Evolutionary conservation across 2,329 filamentous ascomycete genomes (phyloP).

Genomic region (Myriangium duriaei): DNA sequence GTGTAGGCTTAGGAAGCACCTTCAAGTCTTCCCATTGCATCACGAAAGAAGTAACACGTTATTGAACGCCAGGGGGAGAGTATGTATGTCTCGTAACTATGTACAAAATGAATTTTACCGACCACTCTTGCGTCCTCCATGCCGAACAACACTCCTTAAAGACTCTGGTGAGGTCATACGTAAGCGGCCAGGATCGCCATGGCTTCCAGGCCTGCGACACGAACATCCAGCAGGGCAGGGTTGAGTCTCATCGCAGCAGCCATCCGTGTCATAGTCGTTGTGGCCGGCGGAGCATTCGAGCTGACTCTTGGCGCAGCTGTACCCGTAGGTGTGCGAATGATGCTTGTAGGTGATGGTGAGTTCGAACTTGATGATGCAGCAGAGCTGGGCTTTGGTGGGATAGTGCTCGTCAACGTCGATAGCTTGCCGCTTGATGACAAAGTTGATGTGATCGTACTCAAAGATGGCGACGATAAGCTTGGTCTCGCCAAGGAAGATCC

Average conservation of each 20-base stretch:
- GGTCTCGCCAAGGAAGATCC: not conserved
- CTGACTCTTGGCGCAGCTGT: not conserved
- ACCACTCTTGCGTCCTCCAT: no score
- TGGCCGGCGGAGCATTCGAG: not conserved
- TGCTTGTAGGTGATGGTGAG: not conserved
- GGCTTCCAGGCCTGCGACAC: no score
- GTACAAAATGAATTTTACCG: no score
- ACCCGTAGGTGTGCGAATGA: not conserved
- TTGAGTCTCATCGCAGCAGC: not conserved
- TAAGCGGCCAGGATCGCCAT: no score
- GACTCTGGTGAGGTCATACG: no score
- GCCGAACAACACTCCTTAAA: no score
- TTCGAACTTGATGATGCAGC: not conserved
- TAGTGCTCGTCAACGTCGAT: conserved; percentile 4
- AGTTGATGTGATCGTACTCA: conserved; percentile 3
- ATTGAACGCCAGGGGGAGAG: no score
- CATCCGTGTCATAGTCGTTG: not conserved
- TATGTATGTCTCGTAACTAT: no score
- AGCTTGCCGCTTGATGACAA: conserved; percentile 3
- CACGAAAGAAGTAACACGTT: no score
- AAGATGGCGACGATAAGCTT: not conserved
- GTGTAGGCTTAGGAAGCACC: no score
- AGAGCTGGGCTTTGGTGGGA: conserved; percentile 3
- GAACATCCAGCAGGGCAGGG: no score
- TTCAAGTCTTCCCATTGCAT: no score